Evolutionary conservation across 2,329 filamentous ascomycete species (phyloP).

Genomic region (Fusarium penzigii): DNA sequence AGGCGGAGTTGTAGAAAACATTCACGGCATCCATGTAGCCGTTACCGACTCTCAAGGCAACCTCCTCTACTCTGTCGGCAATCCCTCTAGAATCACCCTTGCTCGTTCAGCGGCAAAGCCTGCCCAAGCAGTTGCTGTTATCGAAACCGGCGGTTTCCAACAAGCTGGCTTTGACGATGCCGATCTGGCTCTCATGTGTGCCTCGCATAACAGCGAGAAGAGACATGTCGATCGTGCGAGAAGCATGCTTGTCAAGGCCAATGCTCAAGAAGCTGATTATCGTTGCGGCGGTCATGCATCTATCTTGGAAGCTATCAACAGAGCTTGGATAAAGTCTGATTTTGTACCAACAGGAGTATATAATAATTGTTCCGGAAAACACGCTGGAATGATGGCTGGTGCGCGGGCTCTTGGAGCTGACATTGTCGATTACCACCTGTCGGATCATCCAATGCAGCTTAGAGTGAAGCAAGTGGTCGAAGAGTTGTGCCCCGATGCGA

Average conservation of each 20-base stretch:
- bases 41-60: constrained; percentile 40
- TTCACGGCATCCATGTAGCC: constrained; percentile 45
- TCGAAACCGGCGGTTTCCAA: constrained; percentile 43
- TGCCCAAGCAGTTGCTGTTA: constrained; percentile 44
- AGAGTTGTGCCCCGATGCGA: constrained; percentile 32
- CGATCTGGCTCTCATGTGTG: constrained; percentile 49
- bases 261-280: constrained; percentile 37
- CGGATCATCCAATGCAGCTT: constrained; percentile 40
- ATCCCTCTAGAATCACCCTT: constrained; percentile 43
- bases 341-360: constrained; percentile 39
- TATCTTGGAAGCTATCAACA: constrained; percentile 37
- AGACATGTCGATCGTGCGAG: constrained; percentile 40
- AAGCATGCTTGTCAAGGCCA: constrained; percentile 39
- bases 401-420: constrained; percentile 37
- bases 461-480: constrained; percentile 39
- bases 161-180: constrained; percentile 38
- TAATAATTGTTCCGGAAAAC: constrained; percentile 52
- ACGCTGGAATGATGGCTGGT: constrained; percentile 48
- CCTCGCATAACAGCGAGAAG: constrained; percentile 47
- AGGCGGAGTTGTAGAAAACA: constrained; percentile 44
- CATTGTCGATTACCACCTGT: constrained; percentile 37
- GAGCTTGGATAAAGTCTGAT: constrained; percentile 39
- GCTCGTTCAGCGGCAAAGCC: constrained; percentile 49
- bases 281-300: constrained; percentile 45
- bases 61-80: constrained; percentile 42